Evolutionary conservation across 2,329 filamentous ascomycete genomes (phyloP), one percentile per base, ranked within the genome.

Genomic region (Penicillium sp.): DNA sequence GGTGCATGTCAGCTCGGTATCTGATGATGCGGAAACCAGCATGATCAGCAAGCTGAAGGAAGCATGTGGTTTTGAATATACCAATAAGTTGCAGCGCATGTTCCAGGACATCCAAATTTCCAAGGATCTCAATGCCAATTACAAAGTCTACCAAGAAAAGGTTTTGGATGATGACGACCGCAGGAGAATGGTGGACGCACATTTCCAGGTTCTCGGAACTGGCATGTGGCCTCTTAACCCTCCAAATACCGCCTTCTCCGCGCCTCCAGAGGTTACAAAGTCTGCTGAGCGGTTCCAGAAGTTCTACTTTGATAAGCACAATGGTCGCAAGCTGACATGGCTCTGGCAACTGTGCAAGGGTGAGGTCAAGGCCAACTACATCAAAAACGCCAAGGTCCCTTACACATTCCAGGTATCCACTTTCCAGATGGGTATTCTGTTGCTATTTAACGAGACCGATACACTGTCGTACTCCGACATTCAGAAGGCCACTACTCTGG

Each of bases 11-110:
- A 97, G 90, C 73, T 98, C 95, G 0, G 95, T 95, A 3, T 97
- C 93, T 2, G 93, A 96, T 66, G 95, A 99, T 77, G 93, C 95
- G 1, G 95, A 99, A 81, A 97, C 92, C 0, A 97, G 91, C 79
- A 99, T 99, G 95, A 99, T 99, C 76, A 93, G 90, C 80, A 99
- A 98, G 79, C 82, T 99, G 65, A 99, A 99, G 81, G 95, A 99
- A 72, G 93, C 95, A 0, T 98, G 95, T 71, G 95, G 95, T 68
- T 99, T 97, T 67, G 95, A 99, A 75, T 99, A 99, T 78, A 99
- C 95, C 66, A 99, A 98, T 82, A 98, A 98, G 80, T 84, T 99
- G 46, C 93, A 98, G 79, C 91, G 96, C 71, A 99, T 99, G 95
- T 99, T 98, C 84, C 93, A 98, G 75, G 95, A 99, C 72, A 97